These are phyloP conservation scores for Dissophora globulifera DNA, from an alignment of 192 early-diverging fungal species.

Conservation along the genomic window DNA sequence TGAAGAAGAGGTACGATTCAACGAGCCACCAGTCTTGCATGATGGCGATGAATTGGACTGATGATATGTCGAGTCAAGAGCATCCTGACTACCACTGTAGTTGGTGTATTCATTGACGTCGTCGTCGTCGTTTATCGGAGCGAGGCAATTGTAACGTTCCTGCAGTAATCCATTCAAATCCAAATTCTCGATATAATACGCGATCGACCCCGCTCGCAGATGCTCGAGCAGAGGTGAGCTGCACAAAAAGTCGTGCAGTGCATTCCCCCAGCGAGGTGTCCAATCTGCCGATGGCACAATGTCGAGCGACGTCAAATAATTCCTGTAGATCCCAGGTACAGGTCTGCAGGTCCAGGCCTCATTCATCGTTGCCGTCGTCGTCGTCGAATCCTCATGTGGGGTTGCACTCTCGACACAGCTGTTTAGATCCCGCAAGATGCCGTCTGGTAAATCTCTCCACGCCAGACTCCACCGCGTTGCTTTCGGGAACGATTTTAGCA, in stretches of 20 bases:
- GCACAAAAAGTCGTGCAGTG: slow-evolving; percentile 15
- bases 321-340: slow-evolving; percentile 1
- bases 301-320: slow-evolving; percentile 23
- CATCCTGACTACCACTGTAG: too few relatives aligned
- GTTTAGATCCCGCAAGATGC: slow-evolving; percentile 16
- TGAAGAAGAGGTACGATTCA: background rate
- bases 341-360: too few relatives aligned
- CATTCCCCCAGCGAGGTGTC: slow-evolving; percentile 23
- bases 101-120: background rate
- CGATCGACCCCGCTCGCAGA: slow-evolving; percentile 9
- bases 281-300: slow-evolving; percentile 13
- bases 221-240: slow-evolving; percentile 8
- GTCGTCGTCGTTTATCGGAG: background rate
- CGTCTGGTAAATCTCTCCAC: slow-evolving; percentile 16
- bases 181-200: slow-evolving; percentile 23
- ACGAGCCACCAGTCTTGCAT: too few relatives aligned
- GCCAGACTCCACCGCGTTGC: slow-evolving; percentile 3
- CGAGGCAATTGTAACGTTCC: background rate
- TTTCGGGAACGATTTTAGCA: slow-evolving; percentile 12
- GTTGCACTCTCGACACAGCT: slow-evolving; percentile 1
- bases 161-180: slow-evolving; percentile 8
- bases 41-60: too few relatives aligned
- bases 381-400: too few relatives aligned
- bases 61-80: too few relatives aligned
- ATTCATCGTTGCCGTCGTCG: too few relatives aligned